A percentile compares a stretch with the other conserved stretches of the same genome.
Evolutionary conservation across 345 rosid species (phyloP).

Genomic region (Ceriops decandra): DNA sequence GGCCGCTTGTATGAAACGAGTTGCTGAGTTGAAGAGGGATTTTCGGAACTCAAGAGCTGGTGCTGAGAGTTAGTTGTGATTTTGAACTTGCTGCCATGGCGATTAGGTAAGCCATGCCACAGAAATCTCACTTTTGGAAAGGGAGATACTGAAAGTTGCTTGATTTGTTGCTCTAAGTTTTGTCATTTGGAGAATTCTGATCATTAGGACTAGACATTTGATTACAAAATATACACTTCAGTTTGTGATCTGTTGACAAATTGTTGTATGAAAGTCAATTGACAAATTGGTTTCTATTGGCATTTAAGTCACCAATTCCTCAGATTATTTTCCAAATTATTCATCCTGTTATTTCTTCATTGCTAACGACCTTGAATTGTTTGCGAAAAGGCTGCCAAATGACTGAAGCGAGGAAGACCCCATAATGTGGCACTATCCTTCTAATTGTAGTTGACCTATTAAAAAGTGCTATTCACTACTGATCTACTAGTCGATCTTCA

Average conservation of each 20-base stretch:
- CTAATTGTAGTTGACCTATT: no score
- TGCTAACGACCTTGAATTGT: no score
- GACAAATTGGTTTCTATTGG: no score
- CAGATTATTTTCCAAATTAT: no score
- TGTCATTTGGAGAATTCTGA: not conserved
- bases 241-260: not conserved
- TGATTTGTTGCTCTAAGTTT: not conserved
- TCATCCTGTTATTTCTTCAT: no score
- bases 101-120: not conserved
- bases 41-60: conserved; percentile 69
- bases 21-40: conserved; percentile 68
- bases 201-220: not conserved
- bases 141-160: not conserved
- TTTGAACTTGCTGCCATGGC: not conserved
- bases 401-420: no score
- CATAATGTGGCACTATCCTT: no score
- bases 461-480: no score
- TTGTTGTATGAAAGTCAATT: not conserved
- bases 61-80: conserved; percentile 34
- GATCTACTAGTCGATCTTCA: no score
- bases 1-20: conserved; percentile 84
- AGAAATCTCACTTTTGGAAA: not conserved
- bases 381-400: no score
- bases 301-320: no score
- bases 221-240: not conserved